phyloP scores from a whole-genome alignment of 2,329 filamentous ascomycete genomes.

The Monilinia fructigena region DNA sequence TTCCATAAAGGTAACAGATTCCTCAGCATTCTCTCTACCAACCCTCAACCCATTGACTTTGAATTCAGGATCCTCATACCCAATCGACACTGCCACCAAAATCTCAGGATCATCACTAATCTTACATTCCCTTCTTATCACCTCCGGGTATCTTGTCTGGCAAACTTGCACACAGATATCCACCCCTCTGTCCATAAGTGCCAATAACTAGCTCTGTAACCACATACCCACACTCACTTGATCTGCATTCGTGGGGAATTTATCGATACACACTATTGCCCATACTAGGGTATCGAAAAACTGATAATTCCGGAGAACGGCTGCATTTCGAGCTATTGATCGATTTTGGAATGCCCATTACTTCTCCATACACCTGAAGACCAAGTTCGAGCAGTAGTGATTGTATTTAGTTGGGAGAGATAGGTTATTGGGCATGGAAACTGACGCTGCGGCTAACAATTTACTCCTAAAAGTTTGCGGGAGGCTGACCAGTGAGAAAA shows the following conservation, averaged over 20 bases:
- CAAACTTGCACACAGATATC: constrained; percentile 13
- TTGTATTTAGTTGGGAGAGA: constrained; percentile 5
- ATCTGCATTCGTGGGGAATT: neutral
- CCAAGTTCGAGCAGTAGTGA: constrained; percentile 17
- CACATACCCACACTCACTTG: constrained; percentile 17
- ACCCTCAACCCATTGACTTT: constrained; percentile 1
- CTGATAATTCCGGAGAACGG: constrained; percentile 10
- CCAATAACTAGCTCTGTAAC: constrained; percentile 18
- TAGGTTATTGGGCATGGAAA: constrained; percentile 5
- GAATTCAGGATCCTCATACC: constrained; percentile 13
- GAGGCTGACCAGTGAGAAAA: constrained; percentile 1
- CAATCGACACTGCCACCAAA: constrained; percentile 18
- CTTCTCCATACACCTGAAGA: constrained; percentile 15
- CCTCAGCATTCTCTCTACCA: neutral
- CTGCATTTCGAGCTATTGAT: constrained; percentile 8
- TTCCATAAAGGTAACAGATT: constrained; percentile 11
- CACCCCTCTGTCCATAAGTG: constrained; percentile 18
- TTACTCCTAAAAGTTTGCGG: constrained; percentile 8
- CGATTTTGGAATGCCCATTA: constrained; percentile 1
- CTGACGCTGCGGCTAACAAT: neutral
- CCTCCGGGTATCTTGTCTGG: constrained; percentile 9
- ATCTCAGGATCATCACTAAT: constrained; percentile 16
- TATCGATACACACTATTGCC: constrained; percentile 19
- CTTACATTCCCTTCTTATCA: constrained; percentile 2
- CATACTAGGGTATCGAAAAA: constrained; percentile 10